phyloP scores from a whole-genome alignment of 1,284 basidiomycete genomes.

The Violaceomyces palustris region DNA sequence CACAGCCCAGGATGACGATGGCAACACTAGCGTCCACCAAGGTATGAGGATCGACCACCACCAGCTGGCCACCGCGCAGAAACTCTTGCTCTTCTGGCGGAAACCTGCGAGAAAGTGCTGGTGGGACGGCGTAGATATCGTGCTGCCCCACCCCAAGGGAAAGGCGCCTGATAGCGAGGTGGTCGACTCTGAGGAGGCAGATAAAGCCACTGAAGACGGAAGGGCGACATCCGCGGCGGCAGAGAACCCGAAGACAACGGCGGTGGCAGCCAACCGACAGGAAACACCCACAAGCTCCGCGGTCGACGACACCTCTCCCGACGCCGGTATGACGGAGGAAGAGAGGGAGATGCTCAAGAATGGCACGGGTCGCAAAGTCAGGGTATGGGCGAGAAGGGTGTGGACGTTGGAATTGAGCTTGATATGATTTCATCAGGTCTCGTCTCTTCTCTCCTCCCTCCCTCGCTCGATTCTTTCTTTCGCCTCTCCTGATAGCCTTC shows the following conservation, averaged over 20 bases:
- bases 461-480: too few species aligned
- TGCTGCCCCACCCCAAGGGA: constrained; percentile 56
- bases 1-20: constrained; percentile 13
- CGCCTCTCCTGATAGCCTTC: too few species aligned
- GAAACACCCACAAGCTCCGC: constrained; percentile 1
- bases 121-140: constrained; percentile 97
- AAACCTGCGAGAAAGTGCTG: constrained; percentile 99
- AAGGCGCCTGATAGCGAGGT: too few species aligned
- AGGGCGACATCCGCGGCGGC: too few species aligned
- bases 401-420: constrained; percentile 96
- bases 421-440: constrained; percentile 58
- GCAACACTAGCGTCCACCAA: constrained; percentile 44
- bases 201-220: too few species aligned
- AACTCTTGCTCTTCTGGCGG: constrained; percentile 94
- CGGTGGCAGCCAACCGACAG: not conserved
- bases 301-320: not conserved
- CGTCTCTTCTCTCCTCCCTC: too few species aligned
- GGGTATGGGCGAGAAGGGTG: constrained; percentile 90
- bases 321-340: constrained; percentile 34
- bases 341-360: constrained; percentile 42
- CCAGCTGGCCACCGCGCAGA: constrained; percentile 96
- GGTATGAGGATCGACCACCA: constrained; percentile 68
- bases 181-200: too few species aligned
- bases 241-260: not conserved
- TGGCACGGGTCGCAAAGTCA: constrained; percentile 41